Evolutionary conservation across 2,329 filamentous ascomycete genomes (phyloP), one percentile per base, ranked within the genome.

Genomic region (Cladosporium sphaerospermum): DNA sequence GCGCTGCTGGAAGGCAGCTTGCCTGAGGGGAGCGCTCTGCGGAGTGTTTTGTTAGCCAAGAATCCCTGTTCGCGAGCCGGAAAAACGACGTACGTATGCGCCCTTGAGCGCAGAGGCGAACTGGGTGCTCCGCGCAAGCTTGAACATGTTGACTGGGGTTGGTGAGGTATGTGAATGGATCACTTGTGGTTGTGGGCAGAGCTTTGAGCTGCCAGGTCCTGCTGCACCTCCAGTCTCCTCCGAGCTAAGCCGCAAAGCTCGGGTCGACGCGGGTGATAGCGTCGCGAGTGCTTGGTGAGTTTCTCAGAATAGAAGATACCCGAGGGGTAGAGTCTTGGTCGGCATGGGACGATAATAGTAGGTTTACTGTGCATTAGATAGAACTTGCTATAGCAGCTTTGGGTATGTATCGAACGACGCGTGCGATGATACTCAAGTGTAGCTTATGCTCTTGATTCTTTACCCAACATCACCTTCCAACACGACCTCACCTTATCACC

Each of bases 71-170:
- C 31, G 42, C 10, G 11, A 23, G 9, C 9, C 14, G 39, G 34
- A 19, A 41, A 19, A 45, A 14, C 41, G 23, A 52, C 43, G 16
- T 57, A 91, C 89, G 79, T 84, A 86, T 73, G 83, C 82, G 71
- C 86, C 82, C 74, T 84, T 86, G 72, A 95, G 75, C 73, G 86
- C 88, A 75, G 88, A 84, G 72, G 86, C 83, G 76, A 93, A 77
- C 73, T 86, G 85, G 74, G 86, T 82, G 76, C 82, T 86, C 76
- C 89, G 85, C 71, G 86, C 86, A 71, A 95, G 77, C 75, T 86
- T 93, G 79, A 90, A 95, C 90, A 96, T 96, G 67, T 44, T 51
- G 33, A 32, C 28, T 32, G 48, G 28, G 48, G 48, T 19, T 28
- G 19, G n/a, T 32, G 34, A 18, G 40, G 31, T 34, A 31, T 43